These are phyloP conservation scores for Paragyromitra xinjiangensis DNA, from an alignment of 495 filamentous ascomycete species.

Conservation along the genomic window DNA sequence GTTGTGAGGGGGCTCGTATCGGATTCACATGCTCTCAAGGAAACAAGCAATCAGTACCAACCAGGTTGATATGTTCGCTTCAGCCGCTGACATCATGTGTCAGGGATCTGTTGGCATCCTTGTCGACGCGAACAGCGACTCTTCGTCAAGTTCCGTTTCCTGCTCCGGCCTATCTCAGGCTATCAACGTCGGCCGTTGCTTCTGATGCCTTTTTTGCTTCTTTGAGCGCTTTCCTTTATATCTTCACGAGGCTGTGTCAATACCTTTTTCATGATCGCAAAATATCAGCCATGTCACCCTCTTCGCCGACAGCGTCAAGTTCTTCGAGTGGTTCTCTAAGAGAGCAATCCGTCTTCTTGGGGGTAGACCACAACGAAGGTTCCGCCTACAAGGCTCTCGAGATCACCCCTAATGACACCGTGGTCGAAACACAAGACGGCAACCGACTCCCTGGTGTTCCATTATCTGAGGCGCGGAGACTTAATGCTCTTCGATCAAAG, in stretches of 20 bases:
- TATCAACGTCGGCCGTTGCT: constrained; percentile 15
- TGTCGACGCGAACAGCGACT: background rate
- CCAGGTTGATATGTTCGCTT: constrained; percentile 22
- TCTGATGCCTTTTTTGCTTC: constrained; percentile 5
- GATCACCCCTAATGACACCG: constrained; percentile 74
- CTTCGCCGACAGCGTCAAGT: constrained; percentile 9
- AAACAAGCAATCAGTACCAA: constrained; percentile 23
- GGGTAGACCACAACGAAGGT: constrained; percentile 18
- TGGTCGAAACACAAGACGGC: constrained; percentile 73
- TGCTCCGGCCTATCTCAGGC: constrained; percentile 16
- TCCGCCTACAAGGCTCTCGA: constrained; percentile 49
- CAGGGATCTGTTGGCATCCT: constrained; percentile 5
- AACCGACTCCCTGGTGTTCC: constrained; percentile 72
- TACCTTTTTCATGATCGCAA: background rate
- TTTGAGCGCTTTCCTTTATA: constrained; percentile 11
- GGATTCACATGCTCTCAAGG: constrained; percentile 11
- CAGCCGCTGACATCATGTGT: constrained; percentile 50
- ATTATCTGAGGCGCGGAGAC: constrained; percentile 70
- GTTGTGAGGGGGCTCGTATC: background rate
- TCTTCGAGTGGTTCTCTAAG: constrained; percentile 26
- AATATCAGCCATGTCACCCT: constrained; percentile 40
- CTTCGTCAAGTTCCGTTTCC: background rate
- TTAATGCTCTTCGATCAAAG: constrained; percentile 66
- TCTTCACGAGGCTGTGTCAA: constrained; percentile 24
- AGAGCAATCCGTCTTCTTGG: constrained; percentile 37